Base-by-base conservation (phyloP, 1,139 yeast species). In the Pichia cactophila region DNA sequence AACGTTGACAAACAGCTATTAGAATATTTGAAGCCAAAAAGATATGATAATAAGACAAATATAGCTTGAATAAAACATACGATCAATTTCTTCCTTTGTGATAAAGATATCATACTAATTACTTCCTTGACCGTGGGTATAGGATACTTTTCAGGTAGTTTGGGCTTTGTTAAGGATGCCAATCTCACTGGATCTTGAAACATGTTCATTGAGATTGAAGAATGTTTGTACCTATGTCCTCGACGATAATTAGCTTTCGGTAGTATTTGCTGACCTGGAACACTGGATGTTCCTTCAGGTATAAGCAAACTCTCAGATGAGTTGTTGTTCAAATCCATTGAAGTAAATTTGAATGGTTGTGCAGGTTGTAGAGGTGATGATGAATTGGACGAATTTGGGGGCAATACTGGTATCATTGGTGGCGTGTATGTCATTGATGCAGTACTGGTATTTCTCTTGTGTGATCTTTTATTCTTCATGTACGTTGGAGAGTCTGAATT, bases 121-220 rank as follows among this genome's bases (percentile, higher is more conserved):
- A 87, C 74, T 60, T 89, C 96, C 20, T 65, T 63, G 26, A 76
- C 61, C 23, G 80, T 84, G 0, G 98, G 98, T 0, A 89, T 80
- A 0, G 95, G 92, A 54, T 82, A 77, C 53, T 86, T 81, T 44
- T 83, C 83, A 0, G 96, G 95, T 35, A 89, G 77, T 46, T 83
- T 78, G 1, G 89, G 82, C 12, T 85, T 82, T 42, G 81, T 72
- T 16, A 80, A 82, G 8, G 89, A 57, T 1, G 97, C 96, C 16
- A 44, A 37, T 23, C 50, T 26, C n/a, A 45, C 46, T 12, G 46
- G 46, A 61, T 90, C 97, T 63, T 87, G 96, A 65, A 92, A 92
- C 63, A 90, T 77, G 64, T 92, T 92, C 92, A 92, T 86, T 4
- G 96, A 86, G 6, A 92, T 96, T n/a, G 97, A 88, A 6, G 97